phyloP scores from a whole-genome alignment of 352 stramenopile genomes.

The Phytophthora citrophthora region DNA sequence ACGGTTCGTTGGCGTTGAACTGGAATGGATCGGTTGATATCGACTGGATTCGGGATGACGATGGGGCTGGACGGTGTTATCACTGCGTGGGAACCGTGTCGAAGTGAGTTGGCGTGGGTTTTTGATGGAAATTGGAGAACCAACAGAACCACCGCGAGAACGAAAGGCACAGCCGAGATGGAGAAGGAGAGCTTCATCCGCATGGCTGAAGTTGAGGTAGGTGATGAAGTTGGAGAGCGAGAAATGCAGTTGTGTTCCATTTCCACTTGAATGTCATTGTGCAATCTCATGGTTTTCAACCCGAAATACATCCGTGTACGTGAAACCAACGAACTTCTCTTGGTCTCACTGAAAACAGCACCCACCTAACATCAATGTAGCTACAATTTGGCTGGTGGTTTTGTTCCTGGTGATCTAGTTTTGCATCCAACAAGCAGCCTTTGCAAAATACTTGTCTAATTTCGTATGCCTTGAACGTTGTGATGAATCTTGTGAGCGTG shows the following conservation, averaged over 20 bases:
- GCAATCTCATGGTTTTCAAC: conserved; percentile 4
- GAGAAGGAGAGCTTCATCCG: conserved; percentile 9
- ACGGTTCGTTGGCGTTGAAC: conserved; percentile 21
- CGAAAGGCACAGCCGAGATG: conserved; percentile 14
- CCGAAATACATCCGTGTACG: conserved; percentile 6
- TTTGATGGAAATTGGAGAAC: conserved; percentile 23
- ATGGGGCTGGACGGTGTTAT: conserved; percentile 22
- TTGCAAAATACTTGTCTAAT: too few relatives aligned
- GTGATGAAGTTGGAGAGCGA: conserved; percentile 4
- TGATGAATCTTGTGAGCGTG: too few relatives aligned
- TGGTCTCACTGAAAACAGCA: neutral
- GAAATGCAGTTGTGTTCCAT: conserved; percentile 6
- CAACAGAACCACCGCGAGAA: conserved; percentile 23
- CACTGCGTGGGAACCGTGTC: conserved; percentile 17
- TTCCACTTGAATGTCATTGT: conserved; percentile 1
- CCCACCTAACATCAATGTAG: neutral
- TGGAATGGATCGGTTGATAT: neutral
- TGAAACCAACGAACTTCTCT: conserved; percentile 23
- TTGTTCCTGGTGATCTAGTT: too few relatives aligned
- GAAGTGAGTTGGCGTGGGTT: conserved; percentile 26
- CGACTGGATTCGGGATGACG: conserved; percentile 1
- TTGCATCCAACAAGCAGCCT: too few relatives aligned
- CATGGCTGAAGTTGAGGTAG: conserved; percentile 11
- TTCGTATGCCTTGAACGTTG: too few relatives aligned
- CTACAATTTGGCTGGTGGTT: neutral